A percentile compares a stretch with the other conserved stretches of the same genome.
Evolutionary conservation across 2,329 filamentous ascomycete genomes (phyloP).

Genomic region (Xylaria sp.): DNA sequence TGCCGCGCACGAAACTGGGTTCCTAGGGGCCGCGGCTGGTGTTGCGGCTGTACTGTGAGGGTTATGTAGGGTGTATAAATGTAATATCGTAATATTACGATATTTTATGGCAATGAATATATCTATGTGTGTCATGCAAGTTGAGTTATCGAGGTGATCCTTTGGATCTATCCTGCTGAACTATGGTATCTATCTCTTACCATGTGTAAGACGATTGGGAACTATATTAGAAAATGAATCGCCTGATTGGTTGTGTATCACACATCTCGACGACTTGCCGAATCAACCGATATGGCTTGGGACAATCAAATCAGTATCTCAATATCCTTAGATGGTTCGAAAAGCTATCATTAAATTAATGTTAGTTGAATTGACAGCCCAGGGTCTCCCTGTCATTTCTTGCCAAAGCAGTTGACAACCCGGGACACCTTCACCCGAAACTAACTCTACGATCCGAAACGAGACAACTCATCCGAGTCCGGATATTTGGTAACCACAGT

Average conservation of each 20-base stretch:
- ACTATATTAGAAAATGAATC: background rate
- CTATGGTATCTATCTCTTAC: background rate
- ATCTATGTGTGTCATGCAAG: background rate
- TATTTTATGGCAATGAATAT: background rate
- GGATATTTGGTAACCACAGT: background rate
- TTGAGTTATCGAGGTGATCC: background rate
- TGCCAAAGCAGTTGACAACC: background rate
- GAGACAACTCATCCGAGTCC: background rate
- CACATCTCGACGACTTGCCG: background rate
- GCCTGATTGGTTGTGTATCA: background rate
- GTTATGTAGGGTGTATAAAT: too few species aligned
- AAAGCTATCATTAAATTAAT: background rate
- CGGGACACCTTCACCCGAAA: background rate
- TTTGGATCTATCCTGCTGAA: background rate
- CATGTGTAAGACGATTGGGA: background rate
- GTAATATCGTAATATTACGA: background rate
- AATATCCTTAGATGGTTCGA: background rate
- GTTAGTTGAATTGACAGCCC: background rate
- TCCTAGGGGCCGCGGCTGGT: slow-evolving; percentile 36
- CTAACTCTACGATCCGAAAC: background rate
- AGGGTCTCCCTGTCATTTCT: background rate
- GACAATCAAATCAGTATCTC: background rate
- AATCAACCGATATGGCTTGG: background rate
- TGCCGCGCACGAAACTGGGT: slow-evolving; percentile 33
- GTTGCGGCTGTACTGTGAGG: slow-evolving; percentile 36